Conservation (phyloP, 139 green algal species). For the Axilococcus clingmanii region DNA sequence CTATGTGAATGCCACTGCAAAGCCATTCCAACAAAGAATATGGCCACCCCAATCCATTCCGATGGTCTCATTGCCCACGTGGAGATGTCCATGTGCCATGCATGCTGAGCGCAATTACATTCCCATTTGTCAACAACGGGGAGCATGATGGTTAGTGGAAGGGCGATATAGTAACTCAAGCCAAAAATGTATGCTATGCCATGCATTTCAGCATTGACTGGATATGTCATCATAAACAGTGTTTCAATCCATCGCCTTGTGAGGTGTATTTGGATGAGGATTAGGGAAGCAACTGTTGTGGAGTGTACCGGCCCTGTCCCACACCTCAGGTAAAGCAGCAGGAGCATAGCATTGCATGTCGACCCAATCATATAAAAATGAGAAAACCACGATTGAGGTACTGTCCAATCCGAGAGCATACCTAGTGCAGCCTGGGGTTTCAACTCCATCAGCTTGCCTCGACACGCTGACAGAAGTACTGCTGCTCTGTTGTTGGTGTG, state of each 20-base stretch:
- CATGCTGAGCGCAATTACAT: neutral
- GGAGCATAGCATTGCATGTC: conserved; percentile 8
- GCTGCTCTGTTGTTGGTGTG: too few species aligned
- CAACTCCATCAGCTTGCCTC: conserved; percentile 46
- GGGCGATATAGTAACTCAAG: conserved; percentile 52
- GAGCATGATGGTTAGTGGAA: conserved; percentile 45
- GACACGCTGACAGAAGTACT: conserved; percentile 32
- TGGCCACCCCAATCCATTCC: neutral
- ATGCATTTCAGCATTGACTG: conserved; percentile 54
- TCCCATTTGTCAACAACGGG: neutral
- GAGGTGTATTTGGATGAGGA: conserved; percentile 50
- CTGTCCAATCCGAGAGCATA: conserved; percentile 31
- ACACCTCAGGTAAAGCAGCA: neutral
- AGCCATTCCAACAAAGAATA: conserved; percentile 37
- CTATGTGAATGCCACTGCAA: conserved; percentile 46
- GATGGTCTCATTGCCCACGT: neutral
- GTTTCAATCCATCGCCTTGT: conserved; percentile 47
- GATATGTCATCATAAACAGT: conserved; percentile 35
- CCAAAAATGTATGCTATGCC: conserved; percentile 70
- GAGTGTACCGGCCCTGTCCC: neutral
- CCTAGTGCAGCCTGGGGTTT: conserved; percentile 25
- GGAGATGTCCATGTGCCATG: neutral
- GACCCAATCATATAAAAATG: conserved; percentile 66
- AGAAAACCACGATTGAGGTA: conserved; percentile 62
- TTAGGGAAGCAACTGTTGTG: neutral